phyloP scores from a whole-genome alignment of 345 rosid genomes.

The thale cress (Arabidopsis thaliana) region TAIR10.1 NC_003076.8:25342501-25343000 shows the following conservation, averaged over 20 bases:
- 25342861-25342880: too few relatives aligned
- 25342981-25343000: constrained; percentile 45
- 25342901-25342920: background rate
- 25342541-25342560: constrained; percentile 78
- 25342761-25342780: background rate
- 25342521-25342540: constrained; percentile 74
- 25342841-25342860: background rate
- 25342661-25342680: constrained; percentile 69
- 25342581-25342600: constrained; percentile 70
- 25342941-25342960: constrained; percentile 64
- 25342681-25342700: constrained; percentile 61
- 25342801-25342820: background rate
- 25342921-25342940: constrained; percentile 64
- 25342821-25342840: background rate
- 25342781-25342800: constrained; percentile 24
- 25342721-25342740: background rate
- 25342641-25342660: constrained; percentile 77
- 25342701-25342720: constrained; percentile 37
- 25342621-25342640: constrained; percentile 88
- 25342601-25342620: constrained; percentile 82
- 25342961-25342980: constrained; percentile 55
- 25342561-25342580: constrained; percentile 81
- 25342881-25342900: background rate
- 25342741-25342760: constrained; percentile 4
- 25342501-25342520: constrained; percentile 62